Percentiles rank a stretch among this genome's conserved stretches.
Evolutionary conservation across 2,329 filamentous ascomycete species (phyloP).

Genomic region (Aureobasidium sp.): DNA sequence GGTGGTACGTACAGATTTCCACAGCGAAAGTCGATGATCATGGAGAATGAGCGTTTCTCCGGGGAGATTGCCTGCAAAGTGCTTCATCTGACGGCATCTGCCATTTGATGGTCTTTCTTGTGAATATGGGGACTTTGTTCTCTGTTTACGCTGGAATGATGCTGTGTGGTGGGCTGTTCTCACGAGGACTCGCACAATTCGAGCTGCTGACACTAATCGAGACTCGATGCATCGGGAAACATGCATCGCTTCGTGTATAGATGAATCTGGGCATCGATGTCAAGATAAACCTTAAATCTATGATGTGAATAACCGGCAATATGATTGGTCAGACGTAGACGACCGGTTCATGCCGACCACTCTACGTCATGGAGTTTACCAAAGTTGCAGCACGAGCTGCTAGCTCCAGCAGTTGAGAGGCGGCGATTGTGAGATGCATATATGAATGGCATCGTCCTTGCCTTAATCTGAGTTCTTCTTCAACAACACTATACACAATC

Average conservation of each 20-base stretch:
- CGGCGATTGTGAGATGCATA: background rate
- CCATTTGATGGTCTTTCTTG: background rate
- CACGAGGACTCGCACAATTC: background rate
- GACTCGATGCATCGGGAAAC: background rate
- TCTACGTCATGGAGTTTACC: background rate
- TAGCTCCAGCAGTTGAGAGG: background rate
- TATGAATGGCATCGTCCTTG: background rate
- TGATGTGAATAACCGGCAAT: background rate
- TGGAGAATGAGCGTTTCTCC: background rate
- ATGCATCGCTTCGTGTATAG: background rate
- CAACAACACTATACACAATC: background rate
- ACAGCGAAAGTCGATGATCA: background rate
- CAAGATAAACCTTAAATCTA: conserved; percentile 1
- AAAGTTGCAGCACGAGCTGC: background rate
- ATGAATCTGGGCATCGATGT: conserved; percentile 1
- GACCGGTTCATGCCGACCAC: background rate
- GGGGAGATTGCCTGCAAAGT: background rate
- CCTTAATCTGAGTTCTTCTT: background rate
- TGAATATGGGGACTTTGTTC: background rate
- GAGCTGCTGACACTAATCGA: background rate
- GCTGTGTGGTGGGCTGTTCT: too few relatives aligned
- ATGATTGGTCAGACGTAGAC: background rate
- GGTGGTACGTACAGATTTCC: background rate
- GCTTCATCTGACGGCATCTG: background rate
- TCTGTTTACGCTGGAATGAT: background rate